Evolutionary conservation across 176 grass and related monocot species (phyloP).

Genomic region (Oryza longistaminata): DNA sequence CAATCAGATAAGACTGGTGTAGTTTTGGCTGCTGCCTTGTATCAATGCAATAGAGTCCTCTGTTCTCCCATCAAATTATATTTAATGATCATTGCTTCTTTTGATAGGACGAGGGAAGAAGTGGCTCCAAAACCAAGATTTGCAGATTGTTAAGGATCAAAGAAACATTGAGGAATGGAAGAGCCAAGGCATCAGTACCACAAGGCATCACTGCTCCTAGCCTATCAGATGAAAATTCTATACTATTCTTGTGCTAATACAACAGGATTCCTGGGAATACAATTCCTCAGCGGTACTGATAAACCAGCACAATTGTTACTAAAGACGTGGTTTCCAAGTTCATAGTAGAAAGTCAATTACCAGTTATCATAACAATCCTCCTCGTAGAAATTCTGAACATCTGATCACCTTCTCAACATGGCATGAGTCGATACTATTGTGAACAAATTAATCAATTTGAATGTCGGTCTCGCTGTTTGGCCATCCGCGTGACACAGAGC

Average conservation of each 20-base stretch:
- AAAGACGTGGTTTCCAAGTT: background rate
- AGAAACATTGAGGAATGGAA: background rate
- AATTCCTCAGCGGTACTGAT: background rate
- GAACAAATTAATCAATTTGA: background rate
- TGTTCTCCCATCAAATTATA: background rate
- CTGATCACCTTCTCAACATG: background rate
- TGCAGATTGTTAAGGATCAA: background rate
- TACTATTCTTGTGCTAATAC: background rate
- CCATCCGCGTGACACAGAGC: too few relatives aligned
- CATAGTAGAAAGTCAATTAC: background rate
- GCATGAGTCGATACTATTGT: slow-evolving; percentile 13
- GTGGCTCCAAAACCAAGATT: background rate
- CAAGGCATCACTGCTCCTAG: background rate
- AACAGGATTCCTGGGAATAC: slow-evolving; percentile 1
- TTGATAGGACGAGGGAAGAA: background rate
- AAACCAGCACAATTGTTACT: slow-evolving; percentile 4
- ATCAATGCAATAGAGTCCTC: background rate
- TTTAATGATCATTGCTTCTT: background rate
- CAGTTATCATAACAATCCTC: background rate
- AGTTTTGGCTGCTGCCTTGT: background rate
- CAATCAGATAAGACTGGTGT: background rate
- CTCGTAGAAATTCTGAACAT: slow-evolving; percentile 2
- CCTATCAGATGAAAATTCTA: background rate
- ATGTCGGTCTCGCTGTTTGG: too few relatives aligned
- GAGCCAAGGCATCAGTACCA: background rate